Evolutionary conservation across 805 yeast genomes (phyloP).

Genomic region (Nakazawaea wyomingensis): DNA sequence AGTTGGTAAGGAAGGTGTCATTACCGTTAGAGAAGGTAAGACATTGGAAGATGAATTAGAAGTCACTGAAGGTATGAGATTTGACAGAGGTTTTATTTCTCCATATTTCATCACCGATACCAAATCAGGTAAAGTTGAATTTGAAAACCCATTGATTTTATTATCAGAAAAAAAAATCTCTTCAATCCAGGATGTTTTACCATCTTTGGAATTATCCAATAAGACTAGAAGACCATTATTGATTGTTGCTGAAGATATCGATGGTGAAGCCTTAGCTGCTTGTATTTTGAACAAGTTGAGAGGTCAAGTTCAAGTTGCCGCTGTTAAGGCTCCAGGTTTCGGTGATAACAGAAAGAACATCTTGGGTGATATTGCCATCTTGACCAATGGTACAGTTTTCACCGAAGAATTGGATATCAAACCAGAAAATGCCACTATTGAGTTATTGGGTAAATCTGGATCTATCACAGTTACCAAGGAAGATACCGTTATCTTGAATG

Average conservation of each 20-base stretch:
- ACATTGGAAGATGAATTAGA: conserved; percentile 94
- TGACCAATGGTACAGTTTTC: conserved; percentile 88
- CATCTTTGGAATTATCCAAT: conserved; percentile 89
- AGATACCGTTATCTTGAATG: conserved; percentile 91
- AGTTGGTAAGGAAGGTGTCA: conserved; percentile 98
- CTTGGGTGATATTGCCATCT: conserved; percentile 89
- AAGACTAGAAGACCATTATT: conserved; percentile 89
- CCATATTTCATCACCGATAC: conserved; percentile 95
- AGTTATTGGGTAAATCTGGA: conserved; percentile 86
- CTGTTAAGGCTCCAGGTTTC: conserved; percentile 98
- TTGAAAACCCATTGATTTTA: conserved; percentile 86
- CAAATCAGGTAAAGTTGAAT: conserved; percentile 89
- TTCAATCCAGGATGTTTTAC: conserved; percentile 84
- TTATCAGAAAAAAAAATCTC: conserved; percentile 91
- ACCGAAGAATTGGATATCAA: conserved; percentile 94
- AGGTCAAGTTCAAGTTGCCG: conserved; percentile 97
- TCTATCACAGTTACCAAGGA: conserved; percentile 91
- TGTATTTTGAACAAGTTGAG: conserved; percentile 95
- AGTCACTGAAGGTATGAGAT: conserved; percentile 97
- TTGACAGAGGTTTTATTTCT: conserved; percentile 94
- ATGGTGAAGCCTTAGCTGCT: conserved; percentile 98
- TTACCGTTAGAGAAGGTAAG: conserved; percentile 96
- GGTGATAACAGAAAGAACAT: conserved; percentile 98
- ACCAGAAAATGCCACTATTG: conserved; percentile 90
- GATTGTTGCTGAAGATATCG: conserved; percentile 92